These are phyloP conservation scores for Cruciata laevipes DNA, from an alignment of 257 asterid genomes.

Conservation along the genomic window DNA sequence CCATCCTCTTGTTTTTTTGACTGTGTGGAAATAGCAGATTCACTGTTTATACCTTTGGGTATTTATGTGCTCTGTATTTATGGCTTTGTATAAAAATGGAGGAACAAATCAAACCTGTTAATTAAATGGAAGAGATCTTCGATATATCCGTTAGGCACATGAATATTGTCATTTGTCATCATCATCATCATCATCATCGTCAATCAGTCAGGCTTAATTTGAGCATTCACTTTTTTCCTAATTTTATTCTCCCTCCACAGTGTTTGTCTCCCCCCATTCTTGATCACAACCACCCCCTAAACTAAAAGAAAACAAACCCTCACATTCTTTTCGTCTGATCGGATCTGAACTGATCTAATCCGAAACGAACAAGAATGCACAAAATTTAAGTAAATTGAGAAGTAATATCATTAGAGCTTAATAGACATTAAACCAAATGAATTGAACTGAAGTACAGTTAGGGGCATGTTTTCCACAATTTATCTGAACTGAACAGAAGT, in stretches of 20 bases:
- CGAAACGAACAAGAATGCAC: too few relatives aligned
- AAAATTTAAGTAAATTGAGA: too few relatives aligned
- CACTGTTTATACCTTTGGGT: background rate
- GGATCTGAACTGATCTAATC: too few relatives aligned
- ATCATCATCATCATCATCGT: background rate
- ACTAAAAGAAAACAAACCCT: background rate
- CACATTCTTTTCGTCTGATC: too few relatives aligned
- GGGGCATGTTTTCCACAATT: too few relatives aligned
- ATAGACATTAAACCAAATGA: too few relatives aligned
- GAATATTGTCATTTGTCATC: slow-evolving; percentile 1
- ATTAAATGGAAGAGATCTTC: background rate
- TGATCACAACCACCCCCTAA: background rate
- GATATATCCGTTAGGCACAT: background rate
- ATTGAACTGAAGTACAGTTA: too few relatives aligned
- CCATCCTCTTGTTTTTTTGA: background rate
- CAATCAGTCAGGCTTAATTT: background rate
- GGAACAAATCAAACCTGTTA: background rate
- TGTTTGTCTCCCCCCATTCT: background rate
- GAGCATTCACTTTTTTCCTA: background rate
- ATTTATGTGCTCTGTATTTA: background rate
- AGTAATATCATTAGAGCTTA: too few relatives aligned
- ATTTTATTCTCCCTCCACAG: background rate
- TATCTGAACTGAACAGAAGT: too few relatives aligned
- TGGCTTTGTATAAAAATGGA: background rate
- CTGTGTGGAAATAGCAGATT: background rate